These are phyloP conservation scores for Trichophaea hybrida DNA, from an alignment of 2,329 filamentous ascomycete genomes.

Conservation along the genomic window DNA sequence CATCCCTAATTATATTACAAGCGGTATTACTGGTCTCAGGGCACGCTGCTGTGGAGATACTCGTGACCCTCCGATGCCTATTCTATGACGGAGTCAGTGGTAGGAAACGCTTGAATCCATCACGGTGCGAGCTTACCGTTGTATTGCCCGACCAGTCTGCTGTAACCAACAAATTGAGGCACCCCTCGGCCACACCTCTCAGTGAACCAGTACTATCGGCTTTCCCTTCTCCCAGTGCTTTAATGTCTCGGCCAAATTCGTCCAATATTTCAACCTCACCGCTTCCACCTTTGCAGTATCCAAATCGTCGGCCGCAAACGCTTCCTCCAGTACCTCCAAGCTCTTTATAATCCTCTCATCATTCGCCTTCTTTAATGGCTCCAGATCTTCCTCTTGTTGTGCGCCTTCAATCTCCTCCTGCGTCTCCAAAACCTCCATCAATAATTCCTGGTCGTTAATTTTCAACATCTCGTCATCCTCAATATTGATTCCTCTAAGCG, in stretches of 20 bases:
- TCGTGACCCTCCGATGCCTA: too few relatives aligned
- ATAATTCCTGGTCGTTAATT: conserved; percentile 53
- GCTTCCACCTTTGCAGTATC: conserved; percentile 45
- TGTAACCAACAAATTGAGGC: too few relatives aligned
- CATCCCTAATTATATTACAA: too few relatives aligned
- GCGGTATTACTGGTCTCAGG: too few relatives aligned
- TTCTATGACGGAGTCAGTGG: too few relatives aligned
- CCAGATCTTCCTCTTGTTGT: conserved; percentile 49
- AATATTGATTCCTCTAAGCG: conserved; percentile 57
- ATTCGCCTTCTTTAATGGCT: conserved; percentile 48
- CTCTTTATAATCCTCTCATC: conserved; percentile 49
- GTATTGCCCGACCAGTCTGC: too few relatives aligned
- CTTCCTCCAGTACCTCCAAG: conserved; percentile 50
- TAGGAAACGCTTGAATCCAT: too few relatives aligned
- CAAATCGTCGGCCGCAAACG: conserved; percentile 53
- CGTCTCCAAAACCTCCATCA: conserved; percentile 69
- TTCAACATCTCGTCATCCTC: conserved; percentile 62
- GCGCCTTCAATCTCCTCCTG: conserved; percentile 63
- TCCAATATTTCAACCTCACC: conserved; percentile 39
- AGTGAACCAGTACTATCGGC: not conserved
- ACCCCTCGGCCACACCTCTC: not conserved
- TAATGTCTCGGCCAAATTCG: conserved; percentile 42
- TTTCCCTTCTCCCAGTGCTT: conserved; percentile 31
- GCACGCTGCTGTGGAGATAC: too few relatives aligned
- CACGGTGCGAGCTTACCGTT: too few relatives aligned